Conservation (phyloP, 331 rosid genomes). For the Dryas integrifolia region DNA sequence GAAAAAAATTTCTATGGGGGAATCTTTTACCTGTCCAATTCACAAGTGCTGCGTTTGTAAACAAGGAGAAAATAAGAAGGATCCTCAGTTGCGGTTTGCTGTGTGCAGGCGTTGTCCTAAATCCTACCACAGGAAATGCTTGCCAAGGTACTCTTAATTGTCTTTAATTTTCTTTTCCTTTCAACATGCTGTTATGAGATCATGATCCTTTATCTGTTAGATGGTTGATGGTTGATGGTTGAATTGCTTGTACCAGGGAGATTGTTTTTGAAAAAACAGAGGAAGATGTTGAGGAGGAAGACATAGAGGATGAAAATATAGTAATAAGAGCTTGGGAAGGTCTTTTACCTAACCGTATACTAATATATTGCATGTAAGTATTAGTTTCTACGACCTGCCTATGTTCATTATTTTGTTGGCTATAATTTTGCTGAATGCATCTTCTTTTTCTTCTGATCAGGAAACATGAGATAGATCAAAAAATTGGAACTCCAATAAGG, state of each 20-base stretch:
- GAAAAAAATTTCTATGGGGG: slow-evolving; percentile 54
- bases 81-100: slow-evolving; percentile 64
- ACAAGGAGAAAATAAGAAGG: slow-evolving; percentile 58
- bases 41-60: slow-evolving; percentile 82
- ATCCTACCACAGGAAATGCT: slow-evolving; percentile 85
- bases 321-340: slow-evolving; percentile 72
- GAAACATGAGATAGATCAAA: slow-evolving; percentile 62
- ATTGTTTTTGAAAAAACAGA: slow-evolving; percentile 42
- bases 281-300: slow-evolving; percentile 41
- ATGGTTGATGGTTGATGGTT: slow-evolving; percentile 29
- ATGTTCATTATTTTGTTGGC: slow-evolving; percentile 27
- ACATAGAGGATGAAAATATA: slow-evolving; percentile 30
- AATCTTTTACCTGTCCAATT: slow-evolving; percentile 65
- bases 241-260: slow-evolving; percentile 47
- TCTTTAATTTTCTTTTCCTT: slow-evolving; percentile 12
- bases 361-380: slow-evolving; percentile 91
- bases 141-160: slow-evolving; percentile 55
- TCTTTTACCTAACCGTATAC: slow-evolving; percentile 73
- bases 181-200: slow-evolving; percentile 10
- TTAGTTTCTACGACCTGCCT: slow-evolving; percentile 26
- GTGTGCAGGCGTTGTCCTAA: slow-evolving; percentile 88
- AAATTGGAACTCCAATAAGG: slow-evolving; percentile 64
- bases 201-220: slow-evolving; percentile 10
- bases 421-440: slow-evolving; percentile 21
- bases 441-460: slow-evolving; percentile 41